phyloP scores from a whole-genome alignment of 2,329 filamentous ascomycete genomes.

The Pseudogymnoascus sp. region DNA sequence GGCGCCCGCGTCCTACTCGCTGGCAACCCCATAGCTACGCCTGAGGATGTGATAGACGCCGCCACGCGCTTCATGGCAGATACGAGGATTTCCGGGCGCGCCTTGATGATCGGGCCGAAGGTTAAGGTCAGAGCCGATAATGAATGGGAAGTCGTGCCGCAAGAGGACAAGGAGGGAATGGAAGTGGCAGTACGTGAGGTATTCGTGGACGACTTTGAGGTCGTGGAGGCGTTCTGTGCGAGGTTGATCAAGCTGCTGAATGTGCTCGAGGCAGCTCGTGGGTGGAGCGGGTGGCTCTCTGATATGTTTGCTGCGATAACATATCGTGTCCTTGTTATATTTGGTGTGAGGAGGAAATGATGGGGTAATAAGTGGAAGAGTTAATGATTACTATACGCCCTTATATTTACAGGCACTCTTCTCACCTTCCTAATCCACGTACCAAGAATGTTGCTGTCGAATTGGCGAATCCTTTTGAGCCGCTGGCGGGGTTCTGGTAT shows the following conservation, averaged over 20 bases:
- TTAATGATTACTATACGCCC: background rate
- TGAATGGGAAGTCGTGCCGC: constrained; percentile 26
- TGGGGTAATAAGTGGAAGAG: background rate
- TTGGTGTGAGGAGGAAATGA: background rate
- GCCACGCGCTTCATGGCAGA: constrained; percentile 57
- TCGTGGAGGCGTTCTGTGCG: constrained; percentile 50
- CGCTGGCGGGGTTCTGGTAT: background rate
- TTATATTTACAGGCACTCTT: background rate
- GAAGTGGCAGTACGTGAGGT: constrained; percentile 53
- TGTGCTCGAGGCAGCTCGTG: constrained; percentile 40
- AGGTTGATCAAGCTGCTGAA: constrained; percentile 51
- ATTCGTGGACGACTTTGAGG: constrained; percentile 52
- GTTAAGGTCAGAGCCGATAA: constrained; percentile 41
- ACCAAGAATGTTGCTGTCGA: background rate
- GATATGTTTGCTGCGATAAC: constrained; percentile 23
- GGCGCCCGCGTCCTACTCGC: constrained; percentile 47
- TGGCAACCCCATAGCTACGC: constrained; percentile 47
- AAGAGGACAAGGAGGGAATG: constrained; percentile 21
- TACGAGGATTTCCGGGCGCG: constrained; percentile 49
- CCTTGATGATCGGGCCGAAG: constrained; percentile 52
- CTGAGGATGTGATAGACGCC: constrained; percentile 57
- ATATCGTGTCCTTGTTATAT: constrained; percentile 20
- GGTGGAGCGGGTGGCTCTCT: constrained; percentile 44
- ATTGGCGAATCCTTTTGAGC: background rate
- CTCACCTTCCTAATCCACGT: background rate